Conservation (phyloP, 805 yeast genomes). For the Saturnispora sekii region DNA sequence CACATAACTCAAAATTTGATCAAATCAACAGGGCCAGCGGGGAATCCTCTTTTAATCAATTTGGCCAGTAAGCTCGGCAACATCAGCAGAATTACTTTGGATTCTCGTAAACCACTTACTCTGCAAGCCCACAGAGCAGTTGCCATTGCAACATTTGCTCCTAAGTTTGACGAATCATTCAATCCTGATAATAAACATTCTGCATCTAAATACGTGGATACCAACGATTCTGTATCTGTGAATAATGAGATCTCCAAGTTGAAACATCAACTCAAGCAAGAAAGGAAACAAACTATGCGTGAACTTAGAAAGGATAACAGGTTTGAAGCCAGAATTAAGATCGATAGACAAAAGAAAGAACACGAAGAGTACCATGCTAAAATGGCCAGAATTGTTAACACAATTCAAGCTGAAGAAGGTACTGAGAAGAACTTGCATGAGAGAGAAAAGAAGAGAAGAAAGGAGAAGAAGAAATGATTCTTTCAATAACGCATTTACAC, state of each 20-base stretch:
- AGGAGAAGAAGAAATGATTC: conserved; percentile 23
- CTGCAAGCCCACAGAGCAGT: conserved; percentile 79
- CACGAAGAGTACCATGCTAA: conserved; percentile 78
- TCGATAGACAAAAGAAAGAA: conserved; percentile 64
- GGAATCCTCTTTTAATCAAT: conserved; percentile 25
- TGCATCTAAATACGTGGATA: conserved; percentile 11
- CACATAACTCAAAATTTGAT: conserved; percentile 32
- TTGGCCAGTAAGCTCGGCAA: conserved; percentile 38
- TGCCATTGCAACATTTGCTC: conserved; percentile 76
- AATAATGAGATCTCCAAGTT: conserved; percentile 79
- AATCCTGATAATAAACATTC: conserved; percentile 85
- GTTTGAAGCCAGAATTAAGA: conserved; percentile 79
- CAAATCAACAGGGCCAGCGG: conserved; percentile 19
- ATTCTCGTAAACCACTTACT: conserved; percentile 57
- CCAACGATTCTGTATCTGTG: conserved; percentile 68
- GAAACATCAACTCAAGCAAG: conserved; percentile 80
- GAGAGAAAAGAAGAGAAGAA: conserved; percentile 62
- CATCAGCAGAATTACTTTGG: conserved; percentile 36
- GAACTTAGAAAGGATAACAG: conserved; percentile 84
- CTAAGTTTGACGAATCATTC: conserved; percentile 91
- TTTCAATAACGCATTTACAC: neutral
- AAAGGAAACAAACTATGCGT: conserved; percentile 76
- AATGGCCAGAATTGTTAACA: conserved; percentile 78
- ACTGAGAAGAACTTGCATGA: conserved; percentile 90
- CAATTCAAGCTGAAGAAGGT: conserved; percentile 90